Evolutionary conservation across 768 basidiomycete species (phyloP), one percentile per base, ranked within the genome.

Genomic region (Phaffia australis): DNA sequence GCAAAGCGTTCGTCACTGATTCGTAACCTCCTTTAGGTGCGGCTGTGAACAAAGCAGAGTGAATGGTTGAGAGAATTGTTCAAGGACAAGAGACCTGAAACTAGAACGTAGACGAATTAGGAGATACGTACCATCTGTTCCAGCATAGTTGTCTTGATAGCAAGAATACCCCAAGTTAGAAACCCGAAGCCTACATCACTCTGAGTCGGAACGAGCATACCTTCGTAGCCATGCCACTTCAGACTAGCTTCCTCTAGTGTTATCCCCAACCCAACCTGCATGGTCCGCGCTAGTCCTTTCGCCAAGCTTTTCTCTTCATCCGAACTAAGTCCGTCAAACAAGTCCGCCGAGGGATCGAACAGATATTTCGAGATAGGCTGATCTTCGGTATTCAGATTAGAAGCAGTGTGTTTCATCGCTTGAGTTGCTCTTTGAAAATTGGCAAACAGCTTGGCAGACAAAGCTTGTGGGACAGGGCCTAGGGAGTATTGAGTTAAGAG

Each of bases 21-120:
- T 56, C 50, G 56, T 69, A 69, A 5, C 67, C 67, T 27, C 63
- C 67, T 32, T 63, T 63, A 23, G 61, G 67, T 42, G 62, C 61
- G 25, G 61, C 35, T 42, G 35, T 42, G 11, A 11, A 42, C 35
- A 11, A 42, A 42, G 11, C 50, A 51, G 23, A 16, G 18, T 16
- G 35, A 42, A 42, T 42, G 11, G 11, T 42, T 42, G 35, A 42
- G 11, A 11, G 11, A 42, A 11, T 11, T 42, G 35, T 42, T 42
- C 35, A 42, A 42, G 35, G 11, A 42, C 35, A 42, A 11, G 11
- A 11, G 35, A 11, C 35, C 35, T 42, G 11, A 5, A 42, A 42
- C 6, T 42, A 42, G 35, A 42, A 42, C 4, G 11, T 5, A 42
- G 35, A 42, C 16, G 15, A 23, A 54, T 11, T 5, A 54, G 52